Conservation (phyloP, 106 monocot genomes). For the Acanthochlamys bracteata region DNA sequence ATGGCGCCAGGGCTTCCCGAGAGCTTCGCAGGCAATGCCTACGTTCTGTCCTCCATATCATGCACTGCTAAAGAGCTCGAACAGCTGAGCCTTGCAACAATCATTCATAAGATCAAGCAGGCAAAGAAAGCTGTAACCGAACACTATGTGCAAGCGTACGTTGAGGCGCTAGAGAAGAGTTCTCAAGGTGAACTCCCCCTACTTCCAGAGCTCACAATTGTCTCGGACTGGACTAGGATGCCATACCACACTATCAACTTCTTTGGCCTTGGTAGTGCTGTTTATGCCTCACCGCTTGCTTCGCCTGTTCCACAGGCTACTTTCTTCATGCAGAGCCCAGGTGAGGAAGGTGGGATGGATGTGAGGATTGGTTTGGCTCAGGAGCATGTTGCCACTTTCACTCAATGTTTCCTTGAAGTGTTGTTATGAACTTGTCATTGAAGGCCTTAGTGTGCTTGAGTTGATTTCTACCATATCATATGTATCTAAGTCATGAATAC, state of each 20-base stretch:
- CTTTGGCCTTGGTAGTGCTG: conserved; percentile 15
- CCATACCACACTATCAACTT: conserved; percentile 35
- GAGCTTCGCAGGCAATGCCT: conserved; percentile 42
- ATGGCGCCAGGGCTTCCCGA: conserved; percentile 26
- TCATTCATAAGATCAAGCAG: conserved; percentile 25
- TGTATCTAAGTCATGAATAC: too few relatives aligned
- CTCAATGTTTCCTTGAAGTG: conserved; percentile 16
- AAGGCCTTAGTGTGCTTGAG: too few relatives aligned
- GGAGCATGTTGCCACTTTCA: conserved; percentile 15
- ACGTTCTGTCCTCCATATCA: conserved; percentile 36
- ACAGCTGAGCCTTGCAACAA: conserved; percentile 3
- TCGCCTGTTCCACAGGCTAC: conserved; percentile 28
- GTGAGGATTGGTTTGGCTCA: conserved; percentile 36
- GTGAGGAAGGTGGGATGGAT: conserved; percentile 24
- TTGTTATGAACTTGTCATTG: background rate
- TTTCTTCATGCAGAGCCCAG: conserved; percentile 42
- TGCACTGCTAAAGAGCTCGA: conserved; percentile 20
- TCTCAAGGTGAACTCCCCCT: conserved; percentile 15
- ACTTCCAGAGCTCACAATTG: conserved; percentile 33
- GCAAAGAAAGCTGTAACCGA: conserved; percentile 20
- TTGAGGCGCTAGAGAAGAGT: conserved; percentile 30
- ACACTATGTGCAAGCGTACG: conserved; percentile 24
- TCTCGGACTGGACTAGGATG: conserved; percentile 41
- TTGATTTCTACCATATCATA: background rate
- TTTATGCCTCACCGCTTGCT: conserved; percentile 18